Conservation (phyloP, 371 early-diverging fungal species). For the Mortierella sp. region DNA sequence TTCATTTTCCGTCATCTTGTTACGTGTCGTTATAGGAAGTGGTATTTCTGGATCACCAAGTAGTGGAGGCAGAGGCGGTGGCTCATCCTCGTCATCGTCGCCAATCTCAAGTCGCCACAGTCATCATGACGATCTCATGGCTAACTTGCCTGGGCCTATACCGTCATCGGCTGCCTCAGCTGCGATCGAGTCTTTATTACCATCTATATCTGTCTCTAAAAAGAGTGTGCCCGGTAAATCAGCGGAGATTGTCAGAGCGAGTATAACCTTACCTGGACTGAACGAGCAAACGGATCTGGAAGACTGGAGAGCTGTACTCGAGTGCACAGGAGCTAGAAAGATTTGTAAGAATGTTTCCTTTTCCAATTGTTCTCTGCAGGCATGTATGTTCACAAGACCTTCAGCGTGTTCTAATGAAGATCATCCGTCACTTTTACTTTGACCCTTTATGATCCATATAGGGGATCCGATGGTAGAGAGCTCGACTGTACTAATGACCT, state of each 20-base stretch:
- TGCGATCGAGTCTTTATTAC: slow-evolving; percentile 51
- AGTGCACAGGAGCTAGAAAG: slow-evolving; percentile 56
- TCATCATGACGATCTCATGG: slow-evolving; percentile 28
- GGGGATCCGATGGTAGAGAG: slow-evolving; percentile 60
- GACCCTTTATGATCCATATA: slow-evolving; percentile 5
- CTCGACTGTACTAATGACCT: slow-evolving; percentile 53
- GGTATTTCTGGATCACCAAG: slow-evolving; percentile 31
- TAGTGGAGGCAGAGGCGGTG: slow-evolving; percentile 7
- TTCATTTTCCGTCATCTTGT: background rate
- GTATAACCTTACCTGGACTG: slow-evolving; percentile 52
- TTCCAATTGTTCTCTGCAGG: background rate
- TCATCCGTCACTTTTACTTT: background rate
- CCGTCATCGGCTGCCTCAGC: slow-evolving; percentile 52
- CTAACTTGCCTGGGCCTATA: slow-evolving; percentile 21
- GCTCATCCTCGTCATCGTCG: slow-evolving; percentile 32
- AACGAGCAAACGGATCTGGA: slow-evolving; percentile 57
- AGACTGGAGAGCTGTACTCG: slow-evolving; percentile 56
- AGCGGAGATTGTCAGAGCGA: slow-evolving; percentile 57
- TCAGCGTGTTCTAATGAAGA: slow-evolving; percentile 1
- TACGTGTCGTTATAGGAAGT: slow-evolving; percentile 16
- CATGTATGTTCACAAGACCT: slow-evolving; percentile 9
- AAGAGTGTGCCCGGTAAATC: slow-evolving; percentile 60
- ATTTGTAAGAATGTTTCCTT: slow-evolving; percentile 39
- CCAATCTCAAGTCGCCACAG: slow-evolving; percentile 21
- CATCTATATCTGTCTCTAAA: slow-evolving; percentile 48